These are phyloP conservation scores for Cryphonectria nitschkei DNA, from an alignment of 2,329 filamentous ascomycete genomes.

Conservation along the genomic window DNA sequence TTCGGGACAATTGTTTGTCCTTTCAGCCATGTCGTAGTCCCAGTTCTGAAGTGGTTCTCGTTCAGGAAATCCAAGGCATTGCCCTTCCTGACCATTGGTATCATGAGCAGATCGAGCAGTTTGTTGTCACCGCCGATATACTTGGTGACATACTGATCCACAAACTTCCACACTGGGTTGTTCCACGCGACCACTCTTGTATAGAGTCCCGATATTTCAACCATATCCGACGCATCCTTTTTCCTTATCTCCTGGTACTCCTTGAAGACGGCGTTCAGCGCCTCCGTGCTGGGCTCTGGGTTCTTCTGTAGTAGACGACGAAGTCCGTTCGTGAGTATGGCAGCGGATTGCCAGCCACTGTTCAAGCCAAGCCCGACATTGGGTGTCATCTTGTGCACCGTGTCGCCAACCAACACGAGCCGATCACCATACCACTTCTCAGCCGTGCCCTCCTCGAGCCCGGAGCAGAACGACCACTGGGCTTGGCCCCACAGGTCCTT, in stretches of 20 bases:
- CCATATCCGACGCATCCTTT: conserved; percentile 27
- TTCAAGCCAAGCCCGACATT: conserved; percentile 32
- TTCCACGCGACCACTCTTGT: conserved; percentile 30
- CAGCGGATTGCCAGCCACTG: conserved; percentile 32
- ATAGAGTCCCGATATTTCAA: conserved; percentile 22
- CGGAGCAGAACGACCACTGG: conserved; percentile 24
- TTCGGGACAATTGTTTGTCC: conserved; percentile 18
- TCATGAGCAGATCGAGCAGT: conserved; percentile 22
- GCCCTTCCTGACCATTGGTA: conserved; percentile 24
- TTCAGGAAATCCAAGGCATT: conserved; percentile 23
- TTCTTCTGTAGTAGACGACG: conserved; percentile 19
- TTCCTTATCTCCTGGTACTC: conserved; percentile 30
- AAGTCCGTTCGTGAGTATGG: conserved; percentile 30
- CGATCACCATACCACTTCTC: conserved; percentile 30
- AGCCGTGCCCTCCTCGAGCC: conserved; percentile 31
- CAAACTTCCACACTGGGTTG: conserved; percentile 27
- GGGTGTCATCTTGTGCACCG: conserved; percentile 34
- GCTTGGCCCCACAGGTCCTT: conserved; percentile 25
- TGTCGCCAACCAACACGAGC: conserved; percentile 33
- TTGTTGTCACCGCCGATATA: conserved; percentile 26
- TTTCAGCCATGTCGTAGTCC: conserved; percentile 24
- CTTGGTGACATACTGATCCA: conserved; percentile 28
- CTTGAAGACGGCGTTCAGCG: conserved; percentile 26
- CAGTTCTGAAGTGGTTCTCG: conserved; percentile 23
- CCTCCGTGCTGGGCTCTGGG: conserved; percentile 22